Base-by-base conservation (phyloP, 139 green algal genomes). In the Haematococcus sp. region DNA sequence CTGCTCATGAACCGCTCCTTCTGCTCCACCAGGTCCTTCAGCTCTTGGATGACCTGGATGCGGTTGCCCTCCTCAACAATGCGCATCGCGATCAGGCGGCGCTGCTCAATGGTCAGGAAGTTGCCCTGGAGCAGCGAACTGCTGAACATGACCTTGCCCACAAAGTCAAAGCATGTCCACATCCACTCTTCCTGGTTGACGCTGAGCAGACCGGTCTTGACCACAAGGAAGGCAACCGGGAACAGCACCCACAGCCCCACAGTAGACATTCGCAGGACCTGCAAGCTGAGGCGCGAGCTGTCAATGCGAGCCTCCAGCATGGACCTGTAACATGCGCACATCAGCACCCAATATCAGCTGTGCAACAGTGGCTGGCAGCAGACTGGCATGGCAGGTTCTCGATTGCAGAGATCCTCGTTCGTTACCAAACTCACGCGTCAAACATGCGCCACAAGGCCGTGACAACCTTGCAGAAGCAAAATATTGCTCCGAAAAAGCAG, bases 1-100 rank as follows among this genome's bases (percentile, higher is more conserved):
- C 59, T 80, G 19, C 23, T 60, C 67, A 90, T 76, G 84, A 89
- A 89, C 13, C 73, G 73, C 68, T 86, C 89, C 83, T 93, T 93
- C 68, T 89, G 83, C 68, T 90, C 78, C 35, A 89, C 70, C 46
- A 80, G 64, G 31, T 82, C 64, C 64, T 85, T 82, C 19, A 90
- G 76, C 77, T 83, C 77, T 56, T 83, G 58, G n/a, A 83, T 83
- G 27, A 76, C 56, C 56, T 90, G 72, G 46, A 81, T 68, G 19
- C 74, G 54, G 70, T 76, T 79, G 51, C 64, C 40, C 51, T 79
- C 80, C 72, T 86, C 80, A 51, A 86, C 75, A 30, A 82, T 80
- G 31, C 72, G 66, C 80, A 86, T 86, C 2, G 72, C 73, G 0
- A 86, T 78, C 17, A 82, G 71, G 0, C 80, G 64, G 15, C 81